A percentile compares a stretch with the other conserved stretches of the same genome.
Conservation (phyloP, 2,329 filamentous ascomycete genomes). For the Phialemoniopsis sp. region DNA sequence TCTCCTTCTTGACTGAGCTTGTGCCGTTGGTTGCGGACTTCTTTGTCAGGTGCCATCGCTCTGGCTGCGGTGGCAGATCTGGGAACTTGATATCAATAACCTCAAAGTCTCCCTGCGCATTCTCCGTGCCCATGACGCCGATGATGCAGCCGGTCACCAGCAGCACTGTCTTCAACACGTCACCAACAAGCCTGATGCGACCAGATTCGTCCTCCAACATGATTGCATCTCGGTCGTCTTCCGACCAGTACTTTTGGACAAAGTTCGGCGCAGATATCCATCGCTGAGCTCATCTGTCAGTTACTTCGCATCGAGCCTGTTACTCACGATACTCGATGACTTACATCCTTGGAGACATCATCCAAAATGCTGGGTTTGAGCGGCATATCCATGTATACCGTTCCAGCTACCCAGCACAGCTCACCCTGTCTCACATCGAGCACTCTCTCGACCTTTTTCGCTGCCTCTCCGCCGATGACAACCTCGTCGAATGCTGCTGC, state of each 20-base stretch:
- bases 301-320: not conserved
- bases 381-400: slow-evolving; percentile 95
- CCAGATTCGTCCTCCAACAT: slow-evolving; percentile 97
- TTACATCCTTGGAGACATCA: slow-evolving; percentile 87
- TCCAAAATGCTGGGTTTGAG: slow-evolving; percentile 95
- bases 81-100: slow-evolving; percentile 87
- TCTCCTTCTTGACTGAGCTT: slow-evolving; percentile 5
- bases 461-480: slow-evolving; percentile 70
- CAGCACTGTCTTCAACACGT: slow-evolving; percentile 60
- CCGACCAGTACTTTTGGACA: slow-evolving; percentile 70
- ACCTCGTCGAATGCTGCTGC: slow-evolving; percentile 73
- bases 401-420: slow-evolving; percentile 91
- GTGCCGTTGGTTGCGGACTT: slow-evolving; percentile 6
- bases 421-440: slow-evolving; percentile 94
- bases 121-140: slow-evolving; percentile 93
- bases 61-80: slow-evolving; percentile 77
- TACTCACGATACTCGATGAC: slow-evolving; percentile 15
- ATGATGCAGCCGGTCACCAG: slow-evolving; percentile 92
- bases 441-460: slow-evolving; percentile 77
- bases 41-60: slow-evolving; percentile 67
- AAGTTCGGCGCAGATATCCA: slow-evolving; percentile 83
- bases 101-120: slow-evolving; percentile 86
- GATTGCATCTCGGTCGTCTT: slow-evolving; percentile 58
- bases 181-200: slow-evolving; percentile 74
- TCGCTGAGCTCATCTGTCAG: slow-evolving; percentile 47